A percentile compares a stretch with the other conserved stretches of the same genome.
Conservation (phyloP, 176 grass and related monocot species). For the maize (Zea mays) region DNA sequence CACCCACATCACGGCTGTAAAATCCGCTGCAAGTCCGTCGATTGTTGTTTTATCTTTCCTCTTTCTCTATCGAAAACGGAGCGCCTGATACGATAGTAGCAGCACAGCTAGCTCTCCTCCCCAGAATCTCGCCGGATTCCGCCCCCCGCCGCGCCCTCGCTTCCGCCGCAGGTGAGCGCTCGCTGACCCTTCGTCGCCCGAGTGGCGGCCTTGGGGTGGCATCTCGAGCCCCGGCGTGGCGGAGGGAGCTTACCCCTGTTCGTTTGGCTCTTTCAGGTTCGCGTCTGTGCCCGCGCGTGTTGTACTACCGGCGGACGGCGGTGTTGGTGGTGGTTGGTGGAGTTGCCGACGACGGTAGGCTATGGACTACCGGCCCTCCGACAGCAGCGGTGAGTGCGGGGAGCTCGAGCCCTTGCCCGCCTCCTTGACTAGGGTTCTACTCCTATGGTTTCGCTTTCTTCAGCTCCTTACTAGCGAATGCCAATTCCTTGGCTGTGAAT, state of each 20-base stretch:
- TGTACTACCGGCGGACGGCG: background rate
- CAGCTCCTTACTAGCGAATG: background rate
- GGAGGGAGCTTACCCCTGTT: conserved; percentile 7
- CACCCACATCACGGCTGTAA: too few relatives aligned
- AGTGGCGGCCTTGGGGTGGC: background rate
- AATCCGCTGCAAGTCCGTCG: conserved; percentile 20
- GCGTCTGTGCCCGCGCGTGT: conserved; percentile 12
- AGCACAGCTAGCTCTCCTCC: background rate
- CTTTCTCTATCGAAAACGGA: background rate
- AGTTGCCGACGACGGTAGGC: background rate
- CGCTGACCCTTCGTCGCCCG: conserved; percentile 12
- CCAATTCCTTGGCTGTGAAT: background rate
- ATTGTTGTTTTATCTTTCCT: too few relatives aligned
- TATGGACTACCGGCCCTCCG: conserved; percentile 68
- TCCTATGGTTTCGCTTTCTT: conserved; percentile 31
- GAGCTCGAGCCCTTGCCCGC: conserved; percentile 5
- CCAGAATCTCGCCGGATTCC: conserved; percentile 43
- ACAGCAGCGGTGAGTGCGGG: conserved; percentile 77
- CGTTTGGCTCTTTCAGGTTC: conserved; percentile 31
- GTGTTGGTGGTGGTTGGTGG: background rate
- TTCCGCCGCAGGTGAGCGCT: conserved; percentile 36
- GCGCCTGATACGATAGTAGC: background rate
- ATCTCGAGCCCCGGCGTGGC: background rate
- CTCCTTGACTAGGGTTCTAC: background rate
- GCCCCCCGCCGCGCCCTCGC: conserved; percentile 16